Evolutionary conservation across 805 yeast species (phyloP).

Genomic region (Kodamaea restingae): DNA sequence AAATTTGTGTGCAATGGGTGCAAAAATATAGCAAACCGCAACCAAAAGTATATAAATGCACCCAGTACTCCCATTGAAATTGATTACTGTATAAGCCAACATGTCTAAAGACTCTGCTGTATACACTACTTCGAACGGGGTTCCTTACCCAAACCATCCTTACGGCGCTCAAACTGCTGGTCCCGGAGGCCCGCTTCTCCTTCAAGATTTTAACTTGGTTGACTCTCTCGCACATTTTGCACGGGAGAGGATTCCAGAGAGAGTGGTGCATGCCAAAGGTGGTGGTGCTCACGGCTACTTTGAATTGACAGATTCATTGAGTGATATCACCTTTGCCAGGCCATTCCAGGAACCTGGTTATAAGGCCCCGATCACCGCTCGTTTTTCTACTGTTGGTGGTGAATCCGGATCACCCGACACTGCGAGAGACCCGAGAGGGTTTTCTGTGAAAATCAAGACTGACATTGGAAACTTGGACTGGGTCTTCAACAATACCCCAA

Average conservation of each 20-base stretch:
- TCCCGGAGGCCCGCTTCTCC: constrained; percentile 69
- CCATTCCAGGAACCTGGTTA: constrained; percentile 75
- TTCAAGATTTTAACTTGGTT: constrained; percentile 78
- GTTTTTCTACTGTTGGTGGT: constrained; percentile 88
- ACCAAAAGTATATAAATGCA: too few species aligned
- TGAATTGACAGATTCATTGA: constrained; percentile 64
- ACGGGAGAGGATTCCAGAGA: constrained; percentile 86
- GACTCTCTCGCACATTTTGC: constrained; percentile 85
- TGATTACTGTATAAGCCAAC: too few species aligned
- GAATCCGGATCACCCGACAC: constrained; percentile 79
- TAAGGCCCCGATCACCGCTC: constrained; percentile 65
- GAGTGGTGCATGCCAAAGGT: constrained; percentile 93
- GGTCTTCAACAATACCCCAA: constrained; percentile 83
- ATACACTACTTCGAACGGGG: constrained; percentile 52
- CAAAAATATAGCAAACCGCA: too few species aligned
- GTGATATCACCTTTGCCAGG: constrained; percentile 70
- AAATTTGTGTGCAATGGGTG: too few species aligned
- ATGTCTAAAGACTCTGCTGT: constrained; percentile 18
- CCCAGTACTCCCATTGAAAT: too few species aligned
- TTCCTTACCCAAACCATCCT: constrained; percentile 50
- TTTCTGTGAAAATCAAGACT: constrained; percentile 74
- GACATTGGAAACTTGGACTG: constrained; percentile 82
- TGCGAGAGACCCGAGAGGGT: constrained; percentile 86
- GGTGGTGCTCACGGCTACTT: constrained; percentile 87
- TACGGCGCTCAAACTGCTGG: constrained; percentile 76